Evolutionary conservation across 2,329 filamentous ascomycete species (phyloP), one percentile per base, ranked within the genome.

Genomic region (Aspergillus tubingensis): DNA sequence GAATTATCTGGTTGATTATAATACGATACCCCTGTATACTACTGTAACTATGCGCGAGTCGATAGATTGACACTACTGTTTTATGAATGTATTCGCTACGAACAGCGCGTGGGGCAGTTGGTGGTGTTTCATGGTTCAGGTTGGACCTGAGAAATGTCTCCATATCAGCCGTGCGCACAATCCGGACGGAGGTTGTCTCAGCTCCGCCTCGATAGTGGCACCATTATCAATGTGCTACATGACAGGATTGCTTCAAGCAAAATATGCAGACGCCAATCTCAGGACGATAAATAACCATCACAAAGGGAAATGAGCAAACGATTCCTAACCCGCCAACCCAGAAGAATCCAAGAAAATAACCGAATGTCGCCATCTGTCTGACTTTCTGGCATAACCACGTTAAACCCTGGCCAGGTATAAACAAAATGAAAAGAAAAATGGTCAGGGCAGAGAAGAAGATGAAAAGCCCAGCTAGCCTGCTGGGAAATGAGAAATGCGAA

Each of bases 371-470:
- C 72, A 73, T 75, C 70, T 76, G 72, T 66, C 68, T 65, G 70
- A 72, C 72, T 74, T 72, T 71, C 72, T 73, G 70, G 72, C 74
- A 74, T 76, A 72, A 75, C 69, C 74, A 75, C 75, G 70, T 77
- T 75, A 74, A 65, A 54, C 62, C 67, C 65, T 59, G 64, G 65
- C 64, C 64, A 64, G 62, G 64, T 66, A 70, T 65, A 65, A 61
- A 61, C 59, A 63, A 61, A 62, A 65, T 59, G 61, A 54, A 58
- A 55, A 54, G 63, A 39, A 65, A 66, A 62, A 64, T 66, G 61
- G 66, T 41, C 62, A 62, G 57, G 57, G 57, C 49, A 56, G 41
- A 62, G 61, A 53, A 62, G 62, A 54, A 61, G 63, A 56, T 59
- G 32, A 32, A 44, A 60, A 61, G 50, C 54, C 59, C 65, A 65